Base-by-base conservation (phyloP, 495 filamentous ascomycete genomes). In the Monascus purpureus region DNA sequence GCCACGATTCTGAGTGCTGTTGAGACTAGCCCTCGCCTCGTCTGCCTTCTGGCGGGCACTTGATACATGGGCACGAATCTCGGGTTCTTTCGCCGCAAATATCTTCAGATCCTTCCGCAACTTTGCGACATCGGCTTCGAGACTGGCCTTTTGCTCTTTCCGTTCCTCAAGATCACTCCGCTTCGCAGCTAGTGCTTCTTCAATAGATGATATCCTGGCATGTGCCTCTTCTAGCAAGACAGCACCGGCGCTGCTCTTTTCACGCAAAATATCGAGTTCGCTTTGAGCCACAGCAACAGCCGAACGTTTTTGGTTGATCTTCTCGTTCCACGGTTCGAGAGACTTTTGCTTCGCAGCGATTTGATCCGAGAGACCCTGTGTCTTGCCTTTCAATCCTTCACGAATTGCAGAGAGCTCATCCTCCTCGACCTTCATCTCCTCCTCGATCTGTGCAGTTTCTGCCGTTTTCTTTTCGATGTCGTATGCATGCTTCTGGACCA, bases 311-410 rank as follows among this genome's bases (percentile, higher is more conserved):
- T 90, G 72, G 47, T 93, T 96, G 61, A 97, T 86, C 57, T 86
- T 93, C 30, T 81, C 84, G 35, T 83, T 87, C 88, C 88, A 97
- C 0, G 90, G 90, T 59, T 95, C 88, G 6, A 97, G 68, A 2
- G 81, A 79, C 57, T 92, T 93, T 44, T 97, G 90, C 56, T 93
- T 95, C 1, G 67, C 64, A 0, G 86, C 74, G 37, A 96, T 94
- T 44, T 95, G 71, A 47, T 97, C 83, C 0, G 87, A 95, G 27
- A 93, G 78, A 14, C 73, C 79, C 52, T 96, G 84, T 0, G 90
- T 97, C 60, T 96, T 96, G 39, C 86, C 86, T 46, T 93, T 93
- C 13, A 97, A 61, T 31, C 67, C 73, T 25, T 92, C 84, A 26
- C 87, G 73, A 38, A 96, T 87, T 2, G 50, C 60, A 13, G 72